Evolutionary conservation across 352 stramenopile genomes (phyloP), one percentile per base, ranked within the genome.

Genomic region (Globisporangium mamillatum): DNA sequence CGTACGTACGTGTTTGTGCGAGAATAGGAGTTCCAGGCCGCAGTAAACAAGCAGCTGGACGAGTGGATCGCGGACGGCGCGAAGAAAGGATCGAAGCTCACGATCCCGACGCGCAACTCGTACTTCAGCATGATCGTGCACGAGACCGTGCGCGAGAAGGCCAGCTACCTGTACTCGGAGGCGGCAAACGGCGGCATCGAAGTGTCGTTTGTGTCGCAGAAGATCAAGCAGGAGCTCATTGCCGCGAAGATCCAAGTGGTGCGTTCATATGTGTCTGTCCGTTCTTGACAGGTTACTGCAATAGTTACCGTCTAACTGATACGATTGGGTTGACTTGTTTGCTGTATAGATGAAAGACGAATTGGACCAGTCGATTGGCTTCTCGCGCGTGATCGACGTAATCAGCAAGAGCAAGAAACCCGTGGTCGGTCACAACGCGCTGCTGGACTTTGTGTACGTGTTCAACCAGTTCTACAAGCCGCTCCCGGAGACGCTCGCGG

Each of bases 391-490:
- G 1, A 93, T 95, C 60, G 78, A 93, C 55, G 69, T 78, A 7
- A 63, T 95, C 63, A 88, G 79, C 52, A 75, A 88, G 46, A 88
- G 80, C 73, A 90, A 92, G 64, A 88, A 92, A 70, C 84, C 86
- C 9, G 59, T 95, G 9, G 68, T 95, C 0, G 88, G 86, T 12
- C 88, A 95, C 78, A 95, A 95, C 66, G 87, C 84, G 56, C 75
- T 95, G 46, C 72, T 93, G 38, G 88, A 95, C 65, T 93, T 95
- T 69, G 80, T 92, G 10, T 93, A 95, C 66, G 74, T 92, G 48
- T 94, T 90, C 72, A 82, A 88, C 64, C 86, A 94, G 72, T 95
- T 95, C 63, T 90, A 86, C 73, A 88, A 82, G 56, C 82, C 86
- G 9, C 81, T 93, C n/a, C 88, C 88, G 6, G 64, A 79, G 6